phyloP scores from a whole-genome alignment of 2,329 filamentous ascomycete species.

The Sordariomycetes sp. region DNA sequence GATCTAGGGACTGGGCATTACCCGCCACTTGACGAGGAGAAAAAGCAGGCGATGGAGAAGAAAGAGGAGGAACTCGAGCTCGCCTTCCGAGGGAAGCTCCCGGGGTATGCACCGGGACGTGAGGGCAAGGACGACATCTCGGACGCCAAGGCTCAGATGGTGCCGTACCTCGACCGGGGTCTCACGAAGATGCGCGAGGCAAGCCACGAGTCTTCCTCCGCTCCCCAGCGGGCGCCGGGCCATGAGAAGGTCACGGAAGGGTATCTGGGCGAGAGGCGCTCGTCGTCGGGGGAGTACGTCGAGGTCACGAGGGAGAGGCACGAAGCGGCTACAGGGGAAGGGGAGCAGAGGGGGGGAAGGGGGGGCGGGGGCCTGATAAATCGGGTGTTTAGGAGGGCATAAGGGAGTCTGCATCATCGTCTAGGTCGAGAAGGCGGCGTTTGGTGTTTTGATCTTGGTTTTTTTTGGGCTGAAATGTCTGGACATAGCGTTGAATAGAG shows the following conservation, averaged over 20 bases:
- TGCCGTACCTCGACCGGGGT: conserved; percentile 36
- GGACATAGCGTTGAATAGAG: neutral
- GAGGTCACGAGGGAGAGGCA: conserved; percentile 17
- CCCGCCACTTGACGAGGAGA: conserved; percentile 16
- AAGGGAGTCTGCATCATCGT: neutral
- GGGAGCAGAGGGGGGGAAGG: neutral
- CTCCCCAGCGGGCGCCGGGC: neutral
- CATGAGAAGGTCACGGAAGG: neutral
- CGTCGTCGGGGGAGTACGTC: conserved; percentile 20
- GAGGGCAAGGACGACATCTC: conserved; percentile 18
- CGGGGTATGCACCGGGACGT: conserved; percentile 11
- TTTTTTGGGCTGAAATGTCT: neutral
- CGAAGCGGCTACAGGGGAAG: too few relatives aligned
- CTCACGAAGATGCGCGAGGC: conserved; percentile 29
- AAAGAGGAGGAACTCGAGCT: conserved; percentile 37
- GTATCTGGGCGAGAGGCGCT: neutral
- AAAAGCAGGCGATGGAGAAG: conserved; percentile 26
- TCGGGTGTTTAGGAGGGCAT: neutral
- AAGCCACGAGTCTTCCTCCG: neutral
- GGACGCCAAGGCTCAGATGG: conserved; percentile 32
- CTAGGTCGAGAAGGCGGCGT: neutral
- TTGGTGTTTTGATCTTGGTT: neutral
- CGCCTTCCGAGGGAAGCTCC: conserved; percentile 34
- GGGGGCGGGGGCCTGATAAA: neutral
- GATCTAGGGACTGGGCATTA: conserved; percentile 15